phyloP scores from a whole-genome alignment of 2,329 filamentous ascomycete genomes.

The Fusarium foetens region DNA sequence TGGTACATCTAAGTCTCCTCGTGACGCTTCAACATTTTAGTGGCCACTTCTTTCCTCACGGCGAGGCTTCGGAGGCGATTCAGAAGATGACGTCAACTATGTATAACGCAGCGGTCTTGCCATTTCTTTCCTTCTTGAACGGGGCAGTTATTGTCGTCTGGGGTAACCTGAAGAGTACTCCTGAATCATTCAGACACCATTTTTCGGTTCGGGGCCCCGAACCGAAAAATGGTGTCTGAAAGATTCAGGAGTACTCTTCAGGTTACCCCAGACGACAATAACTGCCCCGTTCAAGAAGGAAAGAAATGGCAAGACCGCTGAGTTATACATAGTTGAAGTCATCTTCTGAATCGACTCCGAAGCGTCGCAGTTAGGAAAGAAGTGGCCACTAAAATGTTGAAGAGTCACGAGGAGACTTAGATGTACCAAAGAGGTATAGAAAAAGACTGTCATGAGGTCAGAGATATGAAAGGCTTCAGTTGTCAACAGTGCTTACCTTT shows the following conservation, averaged over 20 bases:
- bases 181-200: accelerated
- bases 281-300: background rate
- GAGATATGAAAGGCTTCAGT: background rate
- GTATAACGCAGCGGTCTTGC: background rate
- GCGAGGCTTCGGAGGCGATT: background rate
- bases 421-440: background rate
- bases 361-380: background rate
- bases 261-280: background rate
- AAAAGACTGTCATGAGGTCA: background rate
- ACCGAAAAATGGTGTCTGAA: too few species aligned
- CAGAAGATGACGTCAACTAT: background rate
- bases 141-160: background rate
- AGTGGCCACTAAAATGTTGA: too few species aligned
- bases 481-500: background rate
- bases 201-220: too few species aligned
- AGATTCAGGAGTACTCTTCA: background rate
- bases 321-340: background rate
- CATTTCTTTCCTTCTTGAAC: background rate
- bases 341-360: background rate
- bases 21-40: background rate
- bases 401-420: background rate
- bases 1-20: background rate
- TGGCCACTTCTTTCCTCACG: background rate
- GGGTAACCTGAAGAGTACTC: background rate
- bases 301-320: background rate